A percentile compares a stretch with the other conserved stretches of the same genome.
phyloP scores from a whole-genome alignment of 2,329 filamentous ascomycete genomes.

The Arachnomyces sp. region DNA sequence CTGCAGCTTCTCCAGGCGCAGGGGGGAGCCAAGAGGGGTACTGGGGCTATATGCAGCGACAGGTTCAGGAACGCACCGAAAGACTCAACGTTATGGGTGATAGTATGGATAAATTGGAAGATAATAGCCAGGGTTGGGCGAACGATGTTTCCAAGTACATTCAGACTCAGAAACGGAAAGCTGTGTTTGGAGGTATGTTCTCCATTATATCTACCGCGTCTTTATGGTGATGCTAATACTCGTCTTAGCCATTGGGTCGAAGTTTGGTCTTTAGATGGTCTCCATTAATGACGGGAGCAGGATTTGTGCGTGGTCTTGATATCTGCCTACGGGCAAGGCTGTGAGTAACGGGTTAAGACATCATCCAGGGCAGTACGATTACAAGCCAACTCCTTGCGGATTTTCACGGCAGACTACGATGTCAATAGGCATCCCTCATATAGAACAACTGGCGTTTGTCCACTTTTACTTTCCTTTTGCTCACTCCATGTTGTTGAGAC shows the following conservation, averaged over 20 bases:
- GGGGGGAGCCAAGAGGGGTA: constrained; percentile 50
- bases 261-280: constrained; percentile 31
- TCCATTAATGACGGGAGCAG: too few species aligned
- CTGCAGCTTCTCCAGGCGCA: constrained; percentile 17
- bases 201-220: background rate
- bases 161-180: constrained; percentile 74
- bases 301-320: too few species aligned
- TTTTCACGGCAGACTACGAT: too few species aligned
- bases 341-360: too few species aligned
- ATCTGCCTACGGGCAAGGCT: too few species aligned
- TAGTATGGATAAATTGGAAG: constrained; percentile 71
- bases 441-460: too few species aligned
- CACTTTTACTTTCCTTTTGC: too few species aligned
- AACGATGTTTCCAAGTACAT: constrained; percentile 85
- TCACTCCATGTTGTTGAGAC: too few species aligned
- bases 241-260: constrained; percentile 31
- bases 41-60: constrained; percentile 72
- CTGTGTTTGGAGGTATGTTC: constrained; percentile 58
- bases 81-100: constrained; percentile 76
- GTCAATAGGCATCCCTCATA: too few species aligned
- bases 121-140: constrained; percentile 74
- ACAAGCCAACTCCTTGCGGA: too few species aligned
- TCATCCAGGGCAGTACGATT: too few species aligned
- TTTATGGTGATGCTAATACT: constrained; percentile 2
- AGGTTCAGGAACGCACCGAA: constrained; percentile 85